A percentile compares a stretch with the other conserved stretches of the same genome.
Conservation (phyloP, 192 early-diverging fungal species). For the Phycomyces blakesleeanus region DNA sequence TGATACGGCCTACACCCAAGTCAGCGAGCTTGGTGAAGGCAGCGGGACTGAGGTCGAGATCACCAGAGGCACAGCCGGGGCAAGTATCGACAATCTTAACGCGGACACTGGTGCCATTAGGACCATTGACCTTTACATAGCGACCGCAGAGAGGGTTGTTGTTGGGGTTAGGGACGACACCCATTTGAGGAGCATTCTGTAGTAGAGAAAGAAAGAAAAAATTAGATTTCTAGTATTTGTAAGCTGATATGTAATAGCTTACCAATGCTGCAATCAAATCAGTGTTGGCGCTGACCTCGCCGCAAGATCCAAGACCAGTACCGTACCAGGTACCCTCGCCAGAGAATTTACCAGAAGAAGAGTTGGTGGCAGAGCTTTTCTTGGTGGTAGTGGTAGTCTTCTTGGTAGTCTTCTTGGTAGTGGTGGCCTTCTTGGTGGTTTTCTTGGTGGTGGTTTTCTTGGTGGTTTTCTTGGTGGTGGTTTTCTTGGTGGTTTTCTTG, state of each 20-base stretch:
- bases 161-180: slow-evolving; percentile 41
- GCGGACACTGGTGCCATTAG: slow-evolving; percentile 35
- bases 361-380: not conserved
- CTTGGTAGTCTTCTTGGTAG: too few relatives aligned
- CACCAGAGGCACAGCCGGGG: slow-evolving; percentile 32
- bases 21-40: slow-evolving; percentile 41
- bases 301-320: slow-evolving; percentile 50
- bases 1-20: slow-evolving; percentile 20
- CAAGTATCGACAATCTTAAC: slow-evolving; percentile 55
- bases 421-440: too few relatives aligned
- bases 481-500: too few relatives aligned
- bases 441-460: too few relatives aligned
- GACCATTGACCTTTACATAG: slow-evolving; percentile 44
- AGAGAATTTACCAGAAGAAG: not conserved
- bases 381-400: too few relatives aligned
- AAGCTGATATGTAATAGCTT: not conserved
- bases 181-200: slow-evolving; percentile 50
- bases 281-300: slow-evolving; percentile 32
- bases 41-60: slow-evolving; percentile 44
- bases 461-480: too few relatives aligned
- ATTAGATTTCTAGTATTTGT: not conserved
- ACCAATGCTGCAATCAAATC: slow-evolving; percentile 50
- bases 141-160: slow-evolving; percentile 43
- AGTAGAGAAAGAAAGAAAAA: not conserved
- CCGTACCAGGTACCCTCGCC: slow-evolving; percentile 54